phyloP scores from a whole-genome alignment of 768 basidiomycete species.

The Macrocybe gigantea region DNA sequence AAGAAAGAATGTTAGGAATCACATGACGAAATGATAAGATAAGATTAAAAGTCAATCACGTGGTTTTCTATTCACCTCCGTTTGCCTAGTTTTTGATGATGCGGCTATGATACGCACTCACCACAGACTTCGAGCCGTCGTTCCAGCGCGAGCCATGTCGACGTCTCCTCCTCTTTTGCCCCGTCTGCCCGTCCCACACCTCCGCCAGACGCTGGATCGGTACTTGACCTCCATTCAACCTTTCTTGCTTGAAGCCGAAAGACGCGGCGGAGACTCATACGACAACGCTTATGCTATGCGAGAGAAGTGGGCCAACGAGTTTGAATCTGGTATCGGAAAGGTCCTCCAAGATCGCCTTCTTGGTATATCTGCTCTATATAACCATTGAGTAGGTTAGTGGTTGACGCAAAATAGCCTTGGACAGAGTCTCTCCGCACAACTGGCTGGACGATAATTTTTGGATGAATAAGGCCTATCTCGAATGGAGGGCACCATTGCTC shows the following conservation, averaged over 20 bases:
- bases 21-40: constrained; percentile 18
- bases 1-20: background rate
- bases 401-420: constrained; percentile 52
- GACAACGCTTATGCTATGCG: constrained; percentile 47
- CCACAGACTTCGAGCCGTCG: constrained; percentile 14
- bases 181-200: constrained; percentile 78
- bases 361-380: constrained; percentile 37
- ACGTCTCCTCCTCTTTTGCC: constrained; percentile 35
- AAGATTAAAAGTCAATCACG: constrained; percentile 18
- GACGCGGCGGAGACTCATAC: constrained; percentile 47
- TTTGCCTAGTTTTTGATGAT: constrained; percentile 2
- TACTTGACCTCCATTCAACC: constrained; percentile 80
- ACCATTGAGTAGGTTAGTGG: constrained; percentile 7
- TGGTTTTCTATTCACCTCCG: background rate
- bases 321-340: constrained; percentile 63
- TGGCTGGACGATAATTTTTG: constrained; percentile 96
- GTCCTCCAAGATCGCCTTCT: constrained; percentile 67
- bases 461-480: constrained; percentile 82
- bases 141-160: constrained; percentile 6
- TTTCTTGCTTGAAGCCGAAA: constrained; percentile 70
- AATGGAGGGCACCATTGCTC: constrained; percentile 79
- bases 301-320: constrained; percentile 58
- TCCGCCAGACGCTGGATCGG: constrained; percentile 65
- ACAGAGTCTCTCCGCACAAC: constrained; percentile 77
- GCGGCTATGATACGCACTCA: constrained; percentile 4